A percentile compares a stretch with the other conserved stretches of the same genome.
phyloP scores from a whole-genome alignment of 305 asterid genomes.

The Fraxinus ornus region DNA sequence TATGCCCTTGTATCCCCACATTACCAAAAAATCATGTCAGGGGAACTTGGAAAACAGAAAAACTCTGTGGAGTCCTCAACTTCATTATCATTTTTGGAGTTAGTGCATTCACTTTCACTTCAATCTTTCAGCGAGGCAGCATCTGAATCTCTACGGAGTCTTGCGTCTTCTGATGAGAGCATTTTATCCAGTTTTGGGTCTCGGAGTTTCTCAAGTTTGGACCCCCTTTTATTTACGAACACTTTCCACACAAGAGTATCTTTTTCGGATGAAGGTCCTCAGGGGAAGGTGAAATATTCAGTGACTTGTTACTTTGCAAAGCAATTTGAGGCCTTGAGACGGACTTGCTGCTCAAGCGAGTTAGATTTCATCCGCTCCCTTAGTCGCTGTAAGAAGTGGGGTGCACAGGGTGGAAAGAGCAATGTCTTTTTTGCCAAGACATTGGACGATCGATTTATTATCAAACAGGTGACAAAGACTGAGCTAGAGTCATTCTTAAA shows the following conservation, averaged over 20 bases:
- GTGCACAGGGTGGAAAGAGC: conserved; percentile 96
- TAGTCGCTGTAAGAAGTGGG: conserved; percentile 92
- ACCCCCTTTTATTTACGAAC: conserved; percentile 43
- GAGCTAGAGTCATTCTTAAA: conserved; percentile 78
- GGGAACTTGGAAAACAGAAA: conserved; percentile 51
- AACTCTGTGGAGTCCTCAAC: conserved; percentile 45
- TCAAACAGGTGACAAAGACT: conserved; percentile 85
- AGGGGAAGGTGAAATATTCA: conserved; percentile 68
- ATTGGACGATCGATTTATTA: conserved; percentile 80
- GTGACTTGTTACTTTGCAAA: conserved; percentile 79
- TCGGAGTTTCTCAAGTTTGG: conserved; percentile 51
- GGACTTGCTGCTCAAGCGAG: conserved; percentile 58
- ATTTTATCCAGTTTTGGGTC: conserved; percentile 40
- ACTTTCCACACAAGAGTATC: conserved; percentile 56
- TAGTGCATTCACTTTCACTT: conserved; percentile 50
- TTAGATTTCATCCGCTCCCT: conserved; percentile 74
- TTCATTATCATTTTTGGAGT: conserved; percentile 54
- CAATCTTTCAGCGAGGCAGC: conserved; percentile 56
- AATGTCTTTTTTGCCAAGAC: conserved; percentile 82
- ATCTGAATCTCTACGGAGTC: conserved; percentile 46
- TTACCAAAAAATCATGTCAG: conserved; percentile 50
- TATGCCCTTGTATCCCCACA: conserved; percentile 66
- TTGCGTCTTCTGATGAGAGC: conserved; percentile 48
- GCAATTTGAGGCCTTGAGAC: conserved; percentile 72
- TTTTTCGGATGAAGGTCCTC: conserved; percentile 66